A percentile compares a stretch with the other conserved stretches of the same genome.
Conservation (phyloP, 2,329 filamentous ascomycete genomes). For the Cladophialophora immunda region DNA sequence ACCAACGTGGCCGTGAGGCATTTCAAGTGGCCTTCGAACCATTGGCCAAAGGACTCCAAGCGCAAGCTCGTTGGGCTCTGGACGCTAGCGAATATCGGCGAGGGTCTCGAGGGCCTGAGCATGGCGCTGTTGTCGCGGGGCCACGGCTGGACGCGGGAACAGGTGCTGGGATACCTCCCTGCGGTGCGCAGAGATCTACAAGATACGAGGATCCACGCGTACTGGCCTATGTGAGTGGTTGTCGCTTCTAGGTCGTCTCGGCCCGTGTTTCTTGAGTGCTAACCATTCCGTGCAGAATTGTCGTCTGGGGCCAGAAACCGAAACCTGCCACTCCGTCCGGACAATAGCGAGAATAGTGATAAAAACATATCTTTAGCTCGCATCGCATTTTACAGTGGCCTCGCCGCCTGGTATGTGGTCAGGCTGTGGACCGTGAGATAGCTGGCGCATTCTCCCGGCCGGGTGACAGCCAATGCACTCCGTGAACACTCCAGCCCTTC, state of each 20-base stretch:
- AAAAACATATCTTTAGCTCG: too few species aligned
- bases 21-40: constrained; percentile 4
- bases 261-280: not conserved
- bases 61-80: not conserved
- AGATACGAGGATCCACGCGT: not conserved
- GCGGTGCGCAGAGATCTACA: constrained; percentile 45
- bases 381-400: too few species aligned
- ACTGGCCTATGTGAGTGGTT: not conserved
- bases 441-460: too few species aligned
- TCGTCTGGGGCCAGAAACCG: not conserved
- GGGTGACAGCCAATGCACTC: too few species aligned
- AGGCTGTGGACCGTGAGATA: too few species aligned
- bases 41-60: constrained; percentile 1
- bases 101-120: constrained; percentile 47
- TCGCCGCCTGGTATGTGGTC: too few species aligned
- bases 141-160: constrained; percentile 45
- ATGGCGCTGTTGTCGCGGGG: constrained; percentile 49
- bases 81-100: constrained; percentile 32
- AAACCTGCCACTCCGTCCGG: not conserved
- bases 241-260: not conserved
- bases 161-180: constrained; percentile 48
- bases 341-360: too few species aligned
- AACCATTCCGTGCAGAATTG: not conserved
- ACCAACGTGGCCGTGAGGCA: not conserved
- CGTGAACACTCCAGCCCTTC: too few species aligned